Percentiles rank a stretch among this genome's conserved stretches.
Conservation (phyloP, 2,329 filamentous ascomycete genomes). For the Beauveria australis region DNA sequence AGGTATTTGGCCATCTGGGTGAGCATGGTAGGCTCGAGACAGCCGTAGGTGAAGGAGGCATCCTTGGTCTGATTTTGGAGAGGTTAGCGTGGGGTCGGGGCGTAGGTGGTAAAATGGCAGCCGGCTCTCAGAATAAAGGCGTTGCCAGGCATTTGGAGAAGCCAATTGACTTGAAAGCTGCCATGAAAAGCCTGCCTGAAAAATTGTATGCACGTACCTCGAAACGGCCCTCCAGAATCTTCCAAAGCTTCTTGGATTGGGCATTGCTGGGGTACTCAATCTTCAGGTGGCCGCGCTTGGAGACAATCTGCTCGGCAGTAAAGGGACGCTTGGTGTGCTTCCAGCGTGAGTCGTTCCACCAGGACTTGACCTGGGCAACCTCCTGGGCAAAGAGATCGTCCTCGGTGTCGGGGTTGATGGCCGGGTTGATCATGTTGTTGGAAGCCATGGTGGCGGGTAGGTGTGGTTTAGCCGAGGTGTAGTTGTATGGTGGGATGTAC, state of each 20-base stretch:
- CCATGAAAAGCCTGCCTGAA: background rate
- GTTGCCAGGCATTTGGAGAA: background rate
- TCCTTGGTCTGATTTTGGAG: slow-evolving; percentile 57
- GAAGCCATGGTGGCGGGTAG: slow-evolving; percentile 41
- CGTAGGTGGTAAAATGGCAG: background rate
- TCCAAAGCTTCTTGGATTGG: slow-evolving; percentile 92
- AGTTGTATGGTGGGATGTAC: background rate
- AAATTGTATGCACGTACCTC: slow-evolving; percentile 45
- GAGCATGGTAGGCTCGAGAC: slow-evolving; percentile 94
- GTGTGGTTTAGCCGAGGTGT: slow-evolving; percentile 8
- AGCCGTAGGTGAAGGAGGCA: slow-evolving; percentile 92
- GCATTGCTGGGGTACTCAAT: slow-evolving; percentile 86
- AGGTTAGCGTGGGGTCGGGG: slow-evolving; percentile 3
- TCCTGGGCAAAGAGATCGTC: slow-evolving; percentile 69
- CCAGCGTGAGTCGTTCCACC: slow-evolving; percentile 93
- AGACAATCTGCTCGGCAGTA: slow-evolving; percentile 93
- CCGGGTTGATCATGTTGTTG: slow-evolving; percentile 53
- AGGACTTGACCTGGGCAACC: slow-evolving; percentile 80
- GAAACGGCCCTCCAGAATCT: slow-evolving; percentile 78
- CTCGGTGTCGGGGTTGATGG: slow-evolving; percentile 48
- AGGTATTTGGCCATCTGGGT: slow-evolving; percentile 99
- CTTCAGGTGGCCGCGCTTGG: slow-evolving; percentile 85
- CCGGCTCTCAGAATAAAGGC: background rate
- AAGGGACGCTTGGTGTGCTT: slow-evolving; percentile 85
- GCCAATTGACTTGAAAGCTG: background rate